Evolutionary conservation across 495 filamentous ascomycete species (phyloP), one percentile per base, ranked within the genome.

Genomic region (Sphaerosporella brunnea): DNA sequence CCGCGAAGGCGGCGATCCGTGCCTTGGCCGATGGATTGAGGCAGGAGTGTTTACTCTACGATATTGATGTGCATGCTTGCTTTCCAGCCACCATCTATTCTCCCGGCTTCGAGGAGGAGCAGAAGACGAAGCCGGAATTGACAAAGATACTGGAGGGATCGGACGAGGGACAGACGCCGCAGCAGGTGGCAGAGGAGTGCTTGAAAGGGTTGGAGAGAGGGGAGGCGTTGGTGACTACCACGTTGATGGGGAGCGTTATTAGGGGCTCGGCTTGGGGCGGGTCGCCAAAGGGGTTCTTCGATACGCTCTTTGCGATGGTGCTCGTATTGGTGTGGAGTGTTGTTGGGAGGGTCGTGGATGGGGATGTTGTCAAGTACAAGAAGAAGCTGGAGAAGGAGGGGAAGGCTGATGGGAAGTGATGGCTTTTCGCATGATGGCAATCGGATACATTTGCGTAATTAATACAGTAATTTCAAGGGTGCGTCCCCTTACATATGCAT

Each of bases 41-140:
- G 10, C 82, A 86, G 62, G 90, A 97, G 63, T 67, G 93, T 39
- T 68, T 82, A 47, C 67, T 94, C 44, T 95, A 97, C 66, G 67
- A 75, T 44, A 79, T 96, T 40, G 73, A 78, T 48, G 73, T 93
- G 21, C 85, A 93, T 57, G 75, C 80, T 13, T 75, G 94, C 18
- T 87, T 80, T 62, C 90, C 90, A 0, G 88, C 75, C 49, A 82
- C 80, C 0, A 96, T 97, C 51, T 68, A 70, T 19, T 73, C 71
- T 21, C 77, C 85, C 0, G 86, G 85, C 0, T 71, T 76, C 45
- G 84, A 81, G 51, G 67, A 73, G 23, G 90, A 97, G 64, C 80
- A 94, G 57, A 53, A 63, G 61, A 73, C 72, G 7, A 97, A 95
- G 65, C 90, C 86, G 8, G 75, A 66, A 3, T 66, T 95, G 38